A percentile compares a stretch with the other conserved stretches of the same genome.
Conservation (phyloP, 2,329 filamentous ascomycete species). For the Decorospora gaudefroyi region DNA sequence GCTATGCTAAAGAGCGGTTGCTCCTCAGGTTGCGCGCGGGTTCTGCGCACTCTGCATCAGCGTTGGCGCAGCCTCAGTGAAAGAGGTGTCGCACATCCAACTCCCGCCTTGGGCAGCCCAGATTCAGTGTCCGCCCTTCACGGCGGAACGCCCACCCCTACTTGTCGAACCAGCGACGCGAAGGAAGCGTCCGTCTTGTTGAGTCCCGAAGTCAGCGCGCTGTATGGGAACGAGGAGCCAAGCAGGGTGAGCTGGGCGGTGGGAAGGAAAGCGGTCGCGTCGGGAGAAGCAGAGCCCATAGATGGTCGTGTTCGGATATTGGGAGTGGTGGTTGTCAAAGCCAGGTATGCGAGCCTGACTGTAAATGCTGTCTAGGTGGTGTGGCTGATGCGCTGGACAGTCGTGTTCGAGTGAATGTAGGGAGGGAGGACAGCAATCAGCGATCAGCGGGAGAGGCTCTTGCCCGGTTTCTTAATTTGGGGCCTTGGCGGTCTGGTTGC, state of each 20-base stretch:
- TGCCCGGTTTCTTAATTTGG: conserved; percentile 29
- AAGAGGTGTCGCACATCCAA: conserved; percentile 33
- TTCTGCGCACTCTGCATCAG: conserved; percentile 36
- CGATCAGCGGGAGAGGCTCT: conserved; percentile 26
- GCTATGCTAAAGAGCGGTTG: conserved; percentile 16
- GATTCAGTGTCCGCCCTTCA: conserved; percentile 59
- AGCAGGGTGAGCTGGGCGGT: conserved; percentile 42
- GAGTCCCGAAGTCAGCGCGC: conserved; percentile 44
- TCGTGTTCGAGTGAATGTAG: conserved; percentile 24
- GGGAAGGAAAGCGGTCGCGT: conserved; percentile 38
- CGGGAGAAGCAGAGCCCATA: conserved; percentile 52
- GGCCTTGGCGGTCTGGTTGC: conserved; percentile 23
- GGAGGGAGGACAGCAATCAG: conserved; percentile 22
- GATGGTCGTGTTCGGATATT: conserved; percentile 42
- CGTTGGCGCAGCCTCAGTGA: conserved; percentile 18
- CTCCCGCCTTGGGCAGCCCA: conserved; percentile 22
- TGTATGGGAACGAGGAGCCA: conserved; percentile 42
- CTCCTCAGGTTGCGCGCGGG: conserved; percentile 16
- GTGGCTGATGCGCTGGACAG: conserved; percentile 19
- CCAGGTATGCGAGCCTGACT: conserved; percentile 42
- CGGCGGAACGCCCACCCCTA: conserved; percentile 57
- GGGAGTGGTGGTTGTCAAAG: conserved; percentile 25
- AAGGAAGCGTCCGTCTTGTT: conserved; percentile 54
- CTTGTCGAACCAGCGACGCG: conserved; percentile 53
- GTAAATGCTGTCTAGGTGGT: conserved; percentile 13